Base-by-base conservation (phyloP, 768 basidiomycete genomes). In the Tylopilus plumbeoviolaceoides region DNA sequence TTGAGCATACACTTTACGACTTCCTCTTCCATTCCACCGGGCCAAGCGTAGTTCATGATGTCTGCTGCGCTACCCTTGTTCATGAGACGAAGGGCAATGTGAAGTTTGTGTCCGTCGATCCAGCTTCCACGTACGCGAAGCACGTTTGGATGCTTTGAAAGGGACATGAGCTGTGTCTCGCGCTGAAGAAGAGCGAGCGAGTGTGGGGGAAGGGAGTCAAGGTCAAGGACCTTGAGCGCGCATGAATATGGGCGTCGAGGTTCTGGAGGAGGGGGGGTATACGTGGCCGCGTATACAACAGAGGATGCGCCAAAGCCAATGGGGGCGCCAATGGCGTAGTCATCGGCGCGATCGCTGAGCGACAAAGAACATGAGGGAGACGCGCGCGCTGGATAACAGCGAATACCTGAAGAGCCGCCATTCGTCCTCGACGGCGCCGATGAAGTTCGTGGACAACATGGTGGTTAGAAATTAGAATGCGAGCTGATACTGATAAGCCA, bases 251-350 rank as follows among this genome's bases (percentile, higher is more conserved):
- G 73, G 43, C 48, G 71, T 35, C 55, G 69, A 20, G 59, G 68
- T 51, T 65, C 70, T 30, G 57, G 63, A 50, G 52, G 72, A 60
- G 78, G 54, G 5, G 78, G 75, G 7, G 73, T 77, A 67, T 83
- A 94, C 2, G 74, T 69, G 0, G 94, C 94, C 14, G 84, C 71
- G 63, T 95, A 92, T 7, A 98, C 95, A 50, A 87, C 88, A 0
- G 95, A 95, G 4, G 91, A 93, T 3, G 95, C 88, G 18, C 95
- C 95, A 61, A 89, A 94, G 1, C 94, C 93, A 47, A 95, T 92
- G 18, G 90, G 81, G 8, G 78, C 69, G 15, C 89, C 89, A 35
- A 89, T 76, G 18, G 78, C 79, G 63, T 94, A 94, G 73, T 95
- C 91, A 12, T 72, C 59, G 2, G 81, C 73, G 56, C 78, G 67